phyloP scores from a whole-genome alignment of 805 yeast species.

The Schwanniomyces sp. region DNA sequence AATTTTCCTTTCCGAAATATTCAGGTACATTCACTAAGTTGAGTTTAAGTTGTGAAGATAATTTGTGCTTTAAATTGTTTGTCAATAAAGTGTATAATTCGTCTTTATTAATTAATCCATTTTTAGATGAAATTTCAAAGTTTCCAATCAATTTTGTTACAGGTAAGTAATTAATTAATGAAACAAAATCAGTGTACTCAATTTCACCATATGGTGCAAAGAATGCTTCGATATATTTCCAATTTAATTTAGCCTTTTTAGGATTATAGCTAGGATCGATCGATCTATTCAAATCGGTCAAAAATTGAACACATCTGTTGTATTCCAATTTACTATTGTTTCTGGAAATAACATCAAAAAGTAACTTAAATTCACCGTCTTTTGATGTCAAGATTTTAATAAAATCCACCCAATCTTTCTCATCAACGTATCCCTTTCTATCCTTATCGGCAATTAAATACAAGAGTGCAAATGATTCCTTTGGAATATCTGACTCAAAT shows the following conservation, averaged over 20 bases:
- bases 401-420: slow-evolving; percentile 74
- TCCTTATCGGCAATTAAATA: slow-evolving; percentile 78
- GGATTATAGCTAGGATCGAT: slow-evolving; percentile 43
- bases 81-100: slow-evolving; percentile 33
- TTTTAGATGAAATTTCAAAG: slow-evolving; percentile 36
- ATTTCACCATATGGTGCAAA: slow-evolving; percentile 41
- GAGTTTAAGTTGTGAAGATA: slow-evolving; percentile 35
- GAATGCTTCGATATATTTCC: slow-evolving; percentile 41
- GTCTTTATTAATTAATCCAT: slow-evolving; percentile 27
- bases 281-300: slow-evolving; percentile 37
- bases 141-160: slow-evolving; percentile 45
- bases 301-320: slow-evolving; percentile 32
- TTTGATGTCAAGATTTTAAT: slow-evolving; percentile 45
- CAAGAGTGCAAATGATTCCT: slow-evolving; percentile 49
- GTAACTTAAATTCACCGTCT: slow-evolving; percentile 31
- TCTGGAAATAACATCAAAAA: slow-evolving; percentile 21
- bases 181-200: slow-evolving; percentile 38
- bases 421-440: slow-evolving; percentile 63
- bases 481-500: slow-evolving; percentile 39
- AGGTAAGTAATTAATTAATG: slow-evolving; percentile 43
- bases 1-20: slow-evolving; percentile 30
- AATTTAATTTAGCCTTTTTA: slow-evolving; percentile 40
- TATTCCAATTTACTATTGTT: slow-evolving; percentile 23
- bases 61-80: slow-evolving; percentile 41
- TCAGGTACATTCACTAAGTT: slow-evolving; percentile 35